A percentile compares a stretch with the other conserved stretches of the same genome.
These are phyloP conservation scores for Boletus calvinii DNA, from an alignment of 1,284 basidiomycete genomes.

Conservation along the genomic window DNA sequence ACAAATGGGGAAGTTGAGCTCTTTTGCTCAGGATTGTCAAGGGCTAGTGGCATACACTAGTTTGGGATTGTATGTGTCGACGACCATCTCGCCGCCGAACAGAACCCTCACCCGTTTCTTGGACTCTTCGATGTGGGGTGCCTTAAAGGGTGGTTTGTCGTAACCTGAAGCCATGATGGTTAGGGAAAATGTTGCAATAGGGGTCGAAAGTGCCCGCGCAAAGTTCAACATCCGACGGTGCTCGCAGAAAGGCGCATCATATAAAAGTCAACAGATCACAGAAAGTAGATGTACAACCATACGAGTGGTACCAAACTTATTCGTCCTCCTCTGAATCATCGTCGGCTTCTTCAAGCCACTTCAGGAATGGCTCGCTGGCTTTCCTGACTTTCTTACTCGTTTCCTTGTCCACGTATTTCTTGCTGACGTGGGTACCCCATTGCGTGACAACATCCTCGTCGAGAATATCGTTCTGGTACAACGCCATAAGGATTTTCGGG, in stretches of 20 bases:
- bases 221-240: not conserved
- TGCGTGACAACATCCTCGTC: slow-evolving; percentile 90
- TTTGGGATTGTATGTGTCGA: slow-evolving; percentile 54
- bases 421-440: slow-evolving; percentile 97
- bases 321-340: slow-evolving; percentile 34
- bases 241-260: not conserved
- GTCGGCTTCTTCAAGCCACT: slow-evolving; percentile 65
- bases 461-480: slow-evolving; percentile 92
- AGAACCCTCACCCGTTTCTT: slow-evolving; percentile 54
- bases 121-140: slow-evolving; percentile 44
- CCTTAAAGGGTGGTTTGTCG: slow-evolving; percentile 34
- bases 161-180: slow-evolving; percentile 15
- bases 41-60: slow-evolving; percentile 49
- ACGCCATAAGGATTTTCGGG: slow-evolving; percentile 92
- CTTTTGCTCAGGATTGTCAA: not conserved
- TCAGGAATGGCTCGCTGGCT: slow-evolving; percentile 93
- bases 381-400: slow-evolving; percentile 94
- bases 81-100: slow-evolving; percentile 49
- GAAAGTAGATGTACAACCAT: not conserved
- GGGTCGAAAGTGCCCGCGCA: not conserved
- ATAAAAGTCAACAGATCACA: slow-evolving; percentile 18
- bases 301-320: slow-evolving; percentile 2
- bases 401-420: slow-evolving; percentile 97
- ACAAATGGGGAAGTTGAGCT: not conserved
- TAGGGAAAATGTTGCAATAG: not conserved